These are phyloP conservation scores for Gastrolobium villosum DNA, from an alignment of 306 rosid genomes.

Conservation along the genomic window DNA sequence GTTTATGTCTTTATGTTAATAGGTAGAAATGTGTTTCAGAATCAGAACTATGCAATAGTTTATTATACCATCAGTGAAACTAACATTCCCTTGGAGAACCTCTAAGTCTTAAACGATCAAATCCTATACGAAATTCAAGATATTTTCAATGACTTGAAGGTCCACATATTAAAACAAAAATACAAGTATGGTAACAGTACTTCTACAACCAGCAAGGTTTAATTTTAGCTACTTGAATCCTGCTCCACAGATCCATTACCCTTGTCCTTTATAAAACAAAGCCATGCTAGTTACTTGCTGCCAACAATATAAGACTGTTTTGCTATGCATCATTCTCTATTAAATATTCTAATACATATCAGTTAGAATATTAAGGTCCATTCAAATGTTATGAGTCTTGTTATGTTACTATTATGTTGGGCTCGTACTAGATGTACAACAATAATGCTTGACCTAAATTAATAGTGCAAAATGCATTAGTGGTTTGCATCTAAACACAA, in stretches of 20 bases:
- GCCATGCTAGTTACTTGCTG: constrained; percentile 10
- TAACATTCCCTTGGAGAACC: not conserved
- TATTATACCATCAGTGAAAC: not conserved
- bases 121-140: not conserved
- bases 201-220: not conserved
- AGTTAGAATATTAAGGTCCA: constrained; percentile 12
- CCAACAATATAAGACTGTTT: not conserved
- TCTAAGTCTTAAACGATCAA: constrained; percentile 2
- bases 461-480: constrained; percentile 20
- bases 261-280: not conserved
- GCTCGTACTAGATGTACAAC: constrained; percentile 3
- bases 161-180: not conserved
- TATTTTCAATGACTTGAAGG: not conserved
- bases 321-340: constrained; percentile 13
- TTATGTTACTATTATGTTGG: not conserved
- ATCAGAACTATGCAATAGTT: not conserved
- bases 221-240: constrained; percentile 16
- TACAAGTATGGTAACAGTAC: not conserved
- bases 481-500: not conserved
- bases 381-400: not conserved
- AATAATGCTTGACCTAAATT: not conserved
- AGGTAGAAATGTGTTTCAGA: not conserved
- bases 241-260: constrained; percentile 13
- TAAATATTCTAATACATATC: constrained; percentile 16
- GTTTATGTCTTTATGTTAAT: no score